These are phyloP conservation scores for Erodium maritimum DNA, from an alignment of 345 rosid genomes.

Conservation along the genomic window DNA sequence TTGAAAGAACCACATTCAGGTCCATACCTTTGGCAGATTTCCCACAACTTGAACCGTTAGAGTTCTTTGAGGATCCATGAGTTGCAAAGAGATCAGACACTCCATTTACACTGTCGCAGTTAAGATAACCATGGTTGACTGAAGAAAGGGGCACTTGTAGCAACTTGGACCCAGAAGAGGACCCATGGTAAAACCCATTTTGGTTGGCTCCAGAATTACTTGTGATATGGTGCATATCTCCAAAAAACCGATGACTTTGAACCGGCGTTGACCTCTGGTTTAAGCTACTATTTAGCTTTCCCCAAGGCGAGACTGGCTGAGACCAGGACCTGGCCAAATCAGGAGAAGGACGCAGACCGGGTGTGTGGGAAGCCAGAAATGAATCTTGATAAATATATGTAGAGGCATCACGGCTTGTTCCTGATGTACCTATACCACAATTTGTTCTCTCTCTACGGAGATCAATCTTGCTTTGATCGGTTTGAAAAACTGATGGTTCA, in stretches of 20 bases:
- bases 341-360: constrained; percentile 28
- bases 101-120: constrained; percentile 20
- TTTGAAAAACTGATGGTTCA: constrained; percentile 25
- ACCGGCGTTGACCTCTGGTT: constrained; percentile 44
- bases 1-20: constrained; percentile 37
- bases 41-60: constrained; percentile 17
- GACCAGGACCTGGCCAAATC: constrained; percentile 45
- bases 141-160: constrained; percentile 11
- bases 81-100: constrained; percentile 16
- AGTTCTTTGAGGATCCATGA: constrained; percentile 19
- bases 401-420: no score
- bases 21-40: constrained; percentile 28
- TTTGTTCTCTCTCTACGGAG: constrained; percentile 29
- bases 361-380: constrained; percentile 31
- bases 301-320: constrained; percentile 45
- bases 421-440: constrained; percentile 27
- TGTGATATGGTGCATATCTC: constrained; percentile 38
- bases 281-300: constrained; percentile 36
- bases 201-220: constrained; percentile 29
- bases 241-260: constrained; percentile 45
- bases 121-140: constrained; percentile 19
- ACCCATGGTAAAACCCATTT: constrained; percentile 26
- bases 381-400: constrained; percentile 29
- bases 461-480: constrained; percentile 39
- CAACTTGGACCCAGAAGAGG: constrained; percentile 10